A percentile compares a stretch with the other conserved stretches of the same genome.
Conservation (phyloP, 805 yeast genomes). For the Wickerhamiella brachini region DNA sequence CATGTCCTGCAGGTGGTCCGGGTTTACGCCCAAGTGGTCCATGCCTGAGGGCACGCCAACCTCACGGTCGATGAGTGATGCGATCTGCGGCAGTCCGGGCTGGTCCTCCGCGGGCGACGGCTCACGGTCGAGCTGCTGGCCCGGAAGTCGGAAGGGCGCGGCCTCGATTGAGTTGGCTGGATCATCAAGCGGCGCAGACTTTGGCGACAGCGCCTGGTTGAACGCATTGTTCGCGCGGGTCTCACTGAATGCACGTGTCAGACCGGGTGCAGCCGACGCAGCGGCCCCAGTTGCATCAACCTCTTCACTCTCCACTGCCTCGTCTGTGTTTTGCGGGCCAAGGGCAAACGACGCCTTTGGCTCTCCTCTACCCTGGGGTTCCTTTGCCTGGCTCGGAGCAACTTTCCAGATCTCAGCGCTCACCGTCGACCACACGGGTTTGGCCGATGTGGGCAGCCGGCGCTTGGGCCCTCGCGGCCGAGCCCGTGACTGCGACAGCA, state of each 20-base stretch:
- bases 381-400: not conserved
- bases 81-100: not conserved
- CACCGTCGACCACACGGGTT: constrained; percentile 13
- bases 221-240: not conserved
- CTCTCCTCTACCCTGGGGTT: too few relatives aligned
- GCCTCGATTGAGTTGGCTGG: not conserved
- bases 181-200: not conserved
- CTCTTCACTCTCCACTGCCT: too few relatives aligned
- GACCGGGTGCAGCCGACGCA: not conserved
- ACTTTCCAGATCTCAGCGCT: constrained; percentile 10
- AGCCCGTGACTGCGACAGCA: constrained; percentile 10
- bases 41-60: not conserved
- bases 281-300: too few relatives aligned
- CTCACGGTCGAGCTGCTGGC: not conserved
- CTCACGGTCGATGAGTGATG: not conserved
- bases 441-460: constrained; percentile 22
- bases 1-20: not conserved
- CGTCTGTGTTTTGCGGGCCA: not conserved
- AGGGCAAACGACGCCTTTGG: not conserved
- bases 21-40: not conserved
- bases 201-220: not conserved
- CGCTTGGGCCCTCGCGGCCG: constrained; percentile 22
- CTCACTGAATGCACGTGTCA: not conserved
- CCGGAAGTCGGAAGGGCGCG: not conserved
- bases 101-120: not conserved